Percentiles rank a stretch among this genome's conserved stretches.
Conservation (phyloP, 345 rosid species). For the Boechera divaricarpa region DNA sequence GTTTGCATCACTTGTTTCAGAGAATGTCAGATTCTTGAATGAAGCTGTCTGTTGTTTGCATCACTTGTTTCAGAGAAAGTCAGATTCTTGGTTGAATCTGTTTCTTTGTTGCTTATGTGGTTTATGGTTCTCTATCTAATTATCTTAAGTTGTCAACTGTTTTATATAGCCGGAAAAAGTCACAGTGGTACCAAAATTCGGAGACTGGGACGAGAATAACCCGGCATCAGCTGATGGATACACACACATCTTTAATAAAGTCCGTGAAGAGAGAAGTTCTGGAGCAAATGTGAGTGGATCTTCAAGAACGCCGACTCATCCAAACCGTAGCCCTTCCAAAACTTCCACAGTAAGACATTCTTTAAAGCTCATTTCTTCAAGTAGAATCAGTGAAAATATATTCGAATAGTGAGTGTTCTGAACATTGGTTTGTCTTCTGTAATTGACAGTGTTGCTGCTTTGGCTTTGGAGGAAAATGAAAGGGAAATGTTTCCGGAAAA, state of each 20-base stretch:
- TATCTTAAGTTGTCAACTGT: neutral
- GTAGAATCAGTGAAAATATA: neutral
- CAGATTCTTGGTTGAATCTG: neutral
- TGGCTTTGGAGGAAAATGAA: conserved; percentile 64
- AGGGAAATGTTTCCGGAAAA: conserved; percentile 14
- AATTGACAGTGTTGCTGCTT: conserved; percentile 48
- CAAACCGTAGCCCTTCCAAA: conserved; percentile 33
- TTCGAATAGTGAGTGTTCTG: neutral
- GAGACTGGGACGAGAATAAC: conserved; percentile 88
- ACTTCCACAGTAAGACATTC: conserved; percentile 55
- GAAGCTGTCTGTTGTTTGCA: conserved; percentile 7
- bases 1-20: conserved; percentile 6
- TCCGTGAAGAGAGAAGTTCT: conserved; percentile 71
- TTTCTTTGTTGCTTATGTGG: neutral
- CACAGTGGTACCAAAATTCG: conserved; percentile 89
- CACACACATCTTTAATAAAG: conserved; percentile 86
- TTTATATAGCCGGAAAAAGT: conserved; percentile 67
- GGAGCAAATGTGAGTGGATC: conserved; percentile 58
- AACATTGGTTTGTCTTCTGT: conserved; percentile 1
- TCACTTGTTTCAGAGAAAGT: conserved; percentile 2
- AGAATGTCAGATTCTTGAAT: neutral
- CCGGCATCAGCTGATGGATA: conserved; percentile 87
- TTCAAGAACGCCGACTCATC: conserved; percentile 51
- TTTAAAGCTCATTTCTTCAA: neutral
- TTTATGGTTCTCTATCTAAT: conserved; percentile 10